Evolutionary conservation across 2,329 filamentous ascomycete species (phyloP).

Genomic region (Ustulina deusta): DNA sequence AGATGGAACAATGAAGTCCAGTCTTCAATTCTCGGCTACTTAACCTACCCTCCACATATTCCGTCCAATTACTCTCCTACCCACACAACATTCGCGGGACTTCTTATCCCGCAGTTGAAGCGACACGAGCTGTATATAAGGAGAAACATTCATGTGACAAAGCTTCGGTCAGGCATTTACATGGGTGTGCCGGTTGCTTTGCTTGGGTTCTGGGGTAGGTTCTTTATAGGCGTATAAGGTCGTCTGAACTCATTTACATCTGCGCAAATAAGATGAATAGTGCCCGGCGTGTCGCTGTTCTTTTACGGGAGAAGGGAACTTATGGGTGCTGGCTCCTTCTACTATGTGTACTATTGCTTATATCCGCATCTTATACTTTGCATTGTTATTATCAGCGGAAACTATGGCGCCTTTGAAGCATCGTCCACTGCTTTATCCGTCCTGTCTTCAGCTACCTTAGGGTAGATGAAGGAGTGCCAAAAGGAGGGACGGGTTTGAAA

Average conservation of each 20-base stretch:
- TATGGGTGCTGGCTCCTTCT: conserved; percentile 1
- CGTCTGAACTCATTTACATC: conserved; percentile 24
- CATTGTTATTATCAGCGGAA: neutral
- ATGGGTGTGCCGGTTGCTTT: conserved; percentile 25
- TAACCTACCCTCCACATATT: neutral
- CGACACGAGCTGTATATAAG: neutral
- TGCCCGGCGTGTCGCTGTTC: conserved; percentile 1
- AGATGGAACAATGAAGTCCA: conserved; percentile 43
- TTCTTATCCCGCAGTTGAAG: neutral
- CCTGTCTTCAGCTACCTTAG: neutral
- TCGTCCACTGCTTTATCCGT: neutral
- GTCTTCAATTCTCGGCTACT: neutral
- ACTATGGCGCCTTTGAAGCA: neutral
- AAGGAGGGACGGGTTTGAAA: neutral
- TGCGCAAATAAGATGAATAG: conserved; percentile 8
- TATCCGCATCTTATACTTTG: conserved; percentile 3
- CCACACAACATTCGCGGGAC: neutral
- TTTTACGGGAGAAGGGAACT: conserved; percentile 14
- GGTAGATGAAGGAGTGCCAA: neutral
- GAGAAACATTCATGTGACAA: neutral
- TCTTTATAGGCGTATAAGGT: conserved; percentile 23
- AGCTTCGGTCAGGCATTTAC: conserved; percentile 18
- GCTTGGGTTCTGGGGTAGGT: conserved; percentile 1
- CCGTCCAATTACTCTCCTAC: neutral
- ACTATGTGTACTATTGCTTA: conserved; percentile 12